phyloP scores from a whole-genome alignment of 78 protist species.

The Andalucia godoyi region DNA sequence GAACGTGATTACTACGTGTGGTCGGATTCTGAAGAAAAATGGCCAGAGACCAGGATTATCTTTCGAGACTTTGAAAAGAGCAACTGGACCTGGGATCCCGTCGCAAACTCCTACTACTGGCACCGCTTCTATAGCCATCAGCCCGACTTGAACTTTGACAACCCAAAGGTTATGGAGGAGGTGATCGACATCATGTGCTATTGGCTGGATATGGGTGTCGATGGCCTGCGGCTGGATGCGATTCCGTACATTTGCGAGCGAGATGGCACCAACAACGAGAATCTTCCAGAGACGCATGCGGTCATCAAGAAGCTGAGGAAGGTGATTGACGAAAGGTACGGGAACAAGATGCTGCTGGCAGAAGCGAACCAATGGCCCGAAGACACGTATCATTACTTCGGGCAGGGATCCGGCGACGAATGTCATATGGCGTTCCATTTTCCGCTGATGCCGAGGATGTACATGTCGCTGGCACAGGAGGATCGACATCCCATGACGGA shows the following conservation, averaged over 20 bases:
- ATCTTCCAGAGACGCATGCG: conserved; percentile 62
- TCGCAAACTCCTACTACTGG: conserved; percentile 56
- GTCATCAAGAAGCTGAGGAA: conserved; percentile 40
- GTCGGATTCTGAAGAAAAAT: conserved; percentile 26
- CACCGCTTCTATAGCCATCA: conserved; percentile 62
- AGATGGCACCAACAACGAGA: conserved; percentile 63
- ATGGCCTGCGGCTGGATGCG: conserved; percentile 74
- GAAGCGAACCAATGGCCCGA: conserved; percentile 65
- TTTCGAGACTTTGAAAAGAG: conserved; percentile 47
- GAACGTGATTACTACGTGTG: conserved; percentile 56
- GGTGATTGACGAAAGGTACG: conserved; percentile 38
- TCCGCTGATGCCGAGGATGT: conserved; percentile 67
- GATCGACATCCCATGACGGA: conserved; percentile 17
- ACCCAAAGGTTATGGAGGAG: conserved; percentile 54
- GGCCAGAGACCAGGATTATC: conserved; percentile 52
- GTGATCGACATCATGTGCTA: conserved; percentile 42
- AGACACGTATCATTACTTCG: conserved; percentile 44
- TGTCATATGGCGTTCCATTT: conserved; percentile 69
- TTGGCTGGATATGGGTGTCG: conserved; percentile 63
- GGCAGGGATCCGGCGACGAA: conserved; percentile 53
- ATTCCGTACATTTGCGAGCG: conserved; percentile 53
- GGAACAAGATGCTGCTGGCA: conserved; percentile 41
- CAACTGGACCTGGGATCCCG: conserved; percentile 53
- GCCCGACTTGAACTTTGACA: conserved; percentile 66
- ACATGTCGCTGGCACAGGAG: conserved; percentile 32